Base-by-base conservation (phyloP, 208 protist genomes). In the Trypanosoma congolense region DNA sequence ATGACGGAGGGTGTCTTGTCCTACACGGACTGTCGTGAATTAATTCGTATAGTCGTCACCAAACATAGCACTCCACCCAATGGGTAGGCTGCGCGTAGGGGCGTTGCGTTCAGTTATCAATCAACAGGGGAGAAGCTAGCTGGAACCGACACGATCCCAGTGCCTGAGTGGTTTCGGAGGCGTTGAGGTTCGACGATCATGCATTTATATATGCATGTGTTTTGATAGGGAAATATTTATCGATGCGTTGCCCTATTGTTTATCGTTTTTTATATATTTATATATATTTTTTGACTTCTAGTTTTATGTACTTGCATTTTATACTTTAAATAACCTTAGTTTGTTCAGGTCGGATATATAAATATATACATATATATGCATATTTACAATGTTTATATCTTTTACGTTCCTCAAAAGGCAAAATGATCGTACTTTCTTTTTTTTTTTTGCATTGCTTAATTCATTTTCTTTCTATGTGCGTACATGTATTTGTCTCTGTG, bases 1-100 rank as follows among this genome's bases (percentile, higher is more conserved):
- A 44, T 56, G 22, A 49, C 54, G 14, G 64, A 62, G 50, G 6
- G 36, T 52, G 51, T 1, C 57, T 64, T 87, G 16, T 74, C 79
- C 29, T 92, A 92, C 72, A 54, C 56, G 48, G 80, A 92, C 57
- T 75, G 77, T 29, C 71, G 76, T 24, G 84, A 92, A 53, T 54
- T 83, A 19, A 71, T 92, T 40, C 75, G 84, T 28, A 70, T 70
- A 12, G 77, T 71, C 12, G 51, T 92, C 21, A 57, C 87, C 24
- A 64, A 58, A 26, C 78, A 74, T 44, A 87, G 74, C 56, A 64
- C 72, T 3, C 84, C 84, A 12, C 73, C 84, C 1, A 82, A 69
- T 0, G 84, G 77, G 16, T 92, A 65, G 64, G 10, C 42, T 31
- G 46, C 46, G n/a, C 18, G 22, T 18, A 30, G 9, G 46, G 9